Percentiles rank a stretch among this genome's conserved stretches.
Conservation (phyloP, 1,284 basidiomycete genomes). For the Boletus sp. region DNA sequence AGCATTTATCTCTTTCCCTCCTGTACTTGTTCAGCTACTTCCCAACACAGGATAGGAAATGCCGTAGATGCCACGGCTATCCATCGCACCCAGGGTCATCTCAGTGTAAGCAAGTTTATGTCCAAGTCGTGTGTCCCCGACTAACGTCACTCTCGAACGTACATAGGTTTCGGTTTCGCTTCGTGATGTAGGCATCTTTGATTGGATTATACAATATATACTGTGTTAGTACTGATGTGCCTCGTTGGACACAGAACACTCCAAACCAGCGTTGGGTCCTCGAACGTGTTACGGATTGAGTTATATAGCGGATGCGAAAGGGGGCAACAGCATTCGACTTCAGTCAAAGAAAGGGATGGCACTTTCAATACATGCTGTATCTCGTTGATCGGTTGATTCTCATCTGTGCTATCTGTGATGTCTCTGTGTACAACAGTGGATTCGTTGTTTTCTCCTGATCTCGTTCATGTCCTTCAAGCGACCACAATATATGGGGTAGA, state of each 20-base stretch:
- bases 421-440: no score
- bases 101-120: not conserved
- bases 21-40: not conserved
- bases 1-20: not conserved
- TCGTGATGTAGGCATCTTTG: not conserved
- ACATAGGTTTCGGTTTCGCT: not conserved
- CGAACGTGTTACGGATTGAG: not conserved
- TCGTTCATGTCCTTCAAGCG: no score
- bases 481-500: no score
- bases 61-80: not conserved
- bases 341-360: not conserved
- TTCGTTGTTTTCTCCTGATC: no score
- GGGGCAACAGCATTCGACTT: not conserved
- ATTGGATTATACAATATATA: not conserved
- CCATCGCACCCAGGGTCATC: not conserved
- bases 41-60: not conserved
- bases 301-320: not conserved
- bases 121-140: not conserved
- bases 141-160: not conserved
- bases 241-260: not conserved
- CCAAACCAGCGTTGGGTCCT: not conserved
- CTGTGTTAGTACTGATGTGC: not conserved
- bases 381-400: not conserved
- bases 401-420: no score
- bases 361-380: not conserved